Base-by-base conservation (phyloP, 768 basidiomycete species). In the Suillus occidentalis region DNA sequence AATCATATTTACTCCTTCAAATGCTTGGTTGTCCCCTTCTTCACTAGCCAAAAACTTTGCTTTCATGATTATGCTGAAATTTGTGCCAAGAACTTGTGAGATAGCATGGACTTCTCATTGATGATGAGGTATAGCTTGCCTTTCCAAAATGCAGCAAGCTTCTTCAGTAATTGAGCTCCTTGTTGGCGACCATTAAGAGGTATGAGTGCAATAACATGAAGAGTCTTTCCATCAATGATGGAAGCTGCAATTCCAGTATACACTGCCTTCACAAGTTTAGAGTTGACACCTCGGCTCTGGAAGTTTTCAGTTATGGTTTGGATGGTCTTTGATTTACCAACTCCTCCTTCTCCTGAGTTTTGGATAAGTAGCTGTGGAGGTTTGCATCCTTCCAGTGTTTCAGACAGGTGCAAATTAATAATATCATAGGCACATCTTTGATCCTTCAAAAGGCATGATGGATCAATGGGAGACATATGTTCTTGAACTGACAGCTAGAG, bases 271-370 rank as follows among this genome's bases (percentile, higher is more conserved):
- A 76, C 65, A 0, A 84, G 67, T 0, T 68, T 22, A 6, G 62
- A 14, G 0, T 3, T 2, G 10, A 60, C 61, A 0, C 67, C 64
- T 13, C 53, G 56, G 4, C 20, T 22, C 0, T 37, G 59, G 55
- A 84, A 84, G 3, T 72, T 67, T 14, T 53, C 22, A 0, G 79
- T 78, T 0, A 84, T 72, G 0, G 4, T 79, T 66, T 79, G 68
- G 14, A 84, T 82, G 0, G 82, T 61, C 2, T 69, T 72, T 0
- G 82, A 80, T 63, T 85, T 85, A 0, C 84, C 82, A 0, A 79
- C 80, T 0, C 83, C 82, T 0, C 82, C 83, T 59, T 79, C 74
- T 0, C 83, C 83, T 0, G 72, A 66, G 0, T 83, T 65, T 0
- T 78, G 42, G 81, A 83, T 82, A 0, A 73, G 65, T 4, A 84